A percentile compares a stretch with the other conserved stretches of the same genome.
These are phyloP conservation scores for Wolfiporia cocos DNA, from an alignment of 1,284 basidiomycete species.

Conservation along the genomic window DNA sequence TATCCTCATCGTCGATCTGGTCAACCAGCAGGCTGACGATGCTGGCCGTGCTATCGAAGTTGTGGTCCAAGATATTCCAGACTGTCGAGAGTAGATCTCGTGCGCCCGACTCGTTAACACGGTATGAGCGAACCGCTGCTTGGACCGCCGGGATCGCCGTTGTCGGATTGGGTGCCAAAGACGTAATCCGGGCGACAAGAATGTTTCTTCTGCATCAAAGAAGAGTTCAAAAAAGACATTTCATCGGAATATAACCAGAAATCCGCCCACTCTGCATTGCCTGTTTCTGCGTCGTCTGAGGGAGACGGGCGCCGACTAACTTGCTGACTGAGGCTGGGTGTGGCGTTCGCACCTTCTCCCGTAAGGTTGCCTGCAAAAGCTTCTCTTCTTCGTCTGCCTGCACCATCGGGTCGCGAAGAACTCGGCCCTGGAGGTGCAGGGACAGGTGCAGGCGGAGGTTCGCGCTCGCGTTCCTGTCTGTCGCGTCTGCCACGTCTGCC, in stretches of 20 bases:
- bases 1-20: slow-evolving; percentile 81
- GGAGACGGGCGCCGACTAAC: slow-evolving; percentile 26
- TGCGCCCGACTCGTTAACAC: slow-evolving; percentile 73
- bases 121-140: slow-evolving; percentile 77
- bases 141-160: slow-evolving; percentile 75
- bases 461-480: slow-evolving; percentile 39
- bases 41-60: slow-evolving; percentile 72
- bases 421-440: slow-evolving; percentile 23
- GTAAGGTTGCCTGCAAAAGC: slow-evolving; percentile 67
- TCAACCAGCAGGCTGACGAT: slow-evolving; percentile 79
- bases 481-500: slow-evolving; percentile 34
- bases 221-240: too few relatives aligned
- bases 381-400: slow-evolving; percentile 38
- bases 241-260: too few relatives aligned
- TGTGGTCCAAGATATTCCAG: slow-evolving; percentile 78
- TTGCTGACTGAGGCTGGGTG: slow-evolving; percentile 20
- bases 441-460: slow-evolving; percentile 41
- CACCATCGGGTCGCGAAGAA: slow-evolving; percentile 27
- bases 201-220: slow-evolving; percentile 73
- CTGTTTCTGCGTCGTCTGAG: slow-evolving; percentile 44
- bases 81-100: slow-evolving; percentile 85
- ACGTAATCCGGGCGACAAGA: slow-evolving; percentile 64
- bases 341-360: slow-evolving; percentile 24
- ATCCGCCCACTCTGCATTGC: slow-evolving; percentile 49
- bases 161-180: slow-evolving; percentile 64